phyloP scores from a whole-genome alignment of 2,329 filamentous ascomycete genomes.

The Metarhizium humberi region DNA sequence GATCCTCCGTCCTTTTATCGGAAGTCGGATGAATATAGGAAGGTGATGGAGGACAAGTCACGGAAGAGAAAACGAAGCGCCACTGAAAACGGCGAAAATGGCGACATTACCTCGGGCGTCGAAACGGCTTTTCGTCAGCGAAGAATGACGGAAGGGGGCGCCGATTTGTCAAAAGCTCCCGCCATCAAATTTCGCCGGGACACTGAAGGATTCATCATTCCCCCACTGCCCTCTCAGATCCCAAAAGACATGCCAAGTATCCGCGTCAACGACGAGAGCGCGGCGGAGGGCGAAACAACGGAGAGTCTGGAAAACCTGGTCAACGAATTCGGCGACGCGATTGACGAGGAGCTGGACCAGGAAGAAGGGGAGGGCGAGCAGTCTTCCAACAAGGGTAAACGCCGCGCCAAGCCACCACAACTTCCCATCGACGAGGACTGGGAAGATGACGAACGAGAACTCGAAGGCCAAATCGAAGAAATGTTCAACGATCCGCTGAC shows the following conservation, averaged over 20 bases:
- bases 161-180: conserved; percentile 24
- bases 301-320: conserved; percentile 31
- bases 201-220: conserved; percentile 61
- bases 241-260: conserved; percentile 19
- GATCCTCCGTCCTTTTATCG: conserved; percentile 80
- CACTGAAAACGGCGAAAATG: conserved; percentile 13
- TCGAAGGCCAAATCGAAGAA: conserved; percentile 62
- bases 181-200: conserved; percentile 40
- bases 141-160: conserved; percentile 19
- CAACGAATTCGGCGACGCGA: conserved; percentile 33
- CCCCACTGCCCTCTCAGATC: conserved; percentile 35
- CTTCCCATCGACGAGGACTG: conserved; percentile 53
- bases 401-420: conserved; percentile 30
- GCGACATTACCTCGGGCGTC: conserved; percentile 2
- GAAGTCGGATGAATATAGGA: conserved; percentile 49
- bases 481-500: conserved; percentile 56
- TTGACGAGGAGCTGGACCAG: conserved; percentile 21
- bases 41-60: conserved; percentile 39
- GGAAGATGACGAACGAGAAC: conserved; percentile 51
- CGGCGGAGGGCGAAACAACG: conserved; percentile 16
- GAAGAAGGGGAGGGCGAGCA: conserved; percentile 5
- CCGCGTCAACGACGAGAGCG: conserved; percentile 5
- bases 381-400: conserved; percentile 13
- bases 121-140: conserved; percentile 1
- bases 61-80: conserved; percentile 34